phyloP scores from a whole-genome alignment of 495 filamentous ascomycete genomes.

The Aspergillus bertholletiae region DNA sequence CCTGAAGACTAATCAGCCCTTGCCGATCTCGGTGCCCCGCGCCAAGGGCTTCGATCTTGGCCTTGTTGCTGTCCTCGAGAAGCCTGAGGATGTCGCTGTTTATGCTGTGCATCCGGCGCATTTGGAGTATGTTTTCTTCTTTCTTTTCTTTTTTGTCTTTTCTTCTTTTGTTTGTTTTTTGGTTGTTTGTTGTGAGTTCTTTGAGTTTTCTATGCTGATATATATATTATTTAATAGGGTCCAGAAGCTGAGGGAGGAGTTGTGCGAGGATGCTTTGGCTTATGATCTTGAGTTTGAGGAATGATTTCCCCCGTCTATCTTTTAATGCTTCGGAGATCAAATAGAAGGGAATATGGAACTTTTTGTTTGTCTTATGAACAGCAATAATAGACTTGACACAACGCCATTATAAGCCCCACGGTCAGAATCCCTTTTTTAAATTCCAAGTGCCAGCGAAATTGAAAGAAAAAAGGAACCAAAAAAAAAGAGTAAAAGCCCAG shows the following conservation, averaged over 20 bases:
- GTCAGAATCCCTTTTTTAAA: neutral
- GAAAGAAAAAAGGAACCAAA: neutral
- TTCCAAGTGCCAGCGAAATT: neutral
- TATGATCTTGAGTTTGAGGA: conserved; percentile 41
- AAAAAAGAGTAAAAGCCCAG: neutral
- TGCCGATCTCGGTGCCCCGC: conserved; percentile 36
- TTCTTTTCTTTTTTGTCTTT: neutral
- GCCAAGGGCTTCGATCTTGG: conserved; percentile 43
- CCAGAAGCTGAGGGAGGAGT: conserved; percentile 38
- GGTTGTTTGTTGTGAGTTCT: neutral
- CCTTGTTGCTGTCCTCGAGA: conserved; percentile 40
- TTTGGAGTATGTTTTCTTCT: conserved; percentile 28
- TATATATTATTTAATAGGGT: too few relatives aligned
- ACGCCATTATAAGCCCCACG: neutral
- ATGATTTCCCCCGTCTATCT: neutral
- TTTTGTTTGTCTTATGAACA: neutral
- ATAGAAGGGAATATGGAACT: neutral
- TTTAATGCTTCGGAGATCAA: neutral
- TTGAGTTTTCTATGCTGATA: too few relatives aligned
- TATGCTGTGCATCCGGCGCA: conserved; percentile 41
- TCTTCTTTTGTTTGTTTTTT: neutral
- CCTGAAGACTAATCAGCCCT: conserved; percentile 25
- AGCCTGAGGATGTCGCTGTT: conserved; percentile 28
- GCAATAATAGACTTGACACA: neutral
- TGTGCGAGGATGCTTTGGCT: conserved; percentile 43